Evolutionary conservation across 805 yeast species (phyloP).

Genomic region (Candida jianshihensis): DNA sequence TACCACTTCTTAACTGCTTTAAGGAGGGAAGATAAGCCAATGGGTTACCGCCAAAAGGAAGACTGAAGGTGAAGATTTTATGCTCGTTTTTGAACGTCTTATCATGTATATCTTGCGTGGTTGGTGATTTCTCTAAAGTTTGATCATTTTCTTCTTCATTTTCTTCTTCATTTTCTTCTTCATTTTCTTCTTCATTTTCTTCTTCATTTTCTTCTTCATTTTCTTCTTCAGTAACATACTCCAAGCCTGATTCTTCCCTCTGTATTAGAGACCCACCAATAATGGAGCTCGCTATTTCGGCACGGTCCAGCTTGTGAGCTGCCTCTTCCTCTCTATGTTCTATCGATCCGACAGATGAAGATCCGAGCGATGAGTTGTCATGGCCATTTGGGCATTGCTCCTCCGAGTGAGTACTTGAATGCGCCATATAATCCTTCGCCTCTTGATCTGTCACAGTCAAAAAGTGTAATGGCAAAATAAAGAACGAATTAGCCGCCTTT

Average conservation of each 20-base stretch:
- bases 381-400: no score
- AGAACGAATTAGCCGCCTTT: no score
- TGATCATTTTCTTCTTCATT: slow-evolving; percentile 8
- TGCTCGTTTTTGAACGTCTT: slow-evolving; percentile 18
- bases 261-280: slow-evolving; percentile 52
- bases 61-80: slow-evolving; percentile 29
- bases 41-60: slow-evolving; percentile 32
- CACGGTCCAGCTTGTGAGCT: background rate
- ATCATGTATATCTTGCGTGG: slow-evolving; percentile 14
- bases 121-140: slow-evolving; percentile 9
- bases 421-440: no score
- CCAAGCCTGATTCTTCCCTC: no score
- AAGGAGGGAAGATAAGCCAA: slow-evolving; percentile 19
- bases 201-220: no score
- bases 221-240: no score
- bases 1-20: slow-evolving; percentile 8
- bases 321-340: background rate
- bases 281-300: slow-evolving; percentile 8
- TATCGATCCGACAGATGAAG: background rate
- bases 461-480: no score
- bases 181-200: no score
- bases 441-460: no score
- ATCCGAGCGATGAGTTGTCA: no score
- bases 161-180: no score
- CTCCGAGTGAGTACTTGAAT: no score